Evolutionary conservation across 345 rosid genomes (phyloP), one percentile per base, ranked within the genome.

Genomic region (Corchorus capsularis): DNA sequence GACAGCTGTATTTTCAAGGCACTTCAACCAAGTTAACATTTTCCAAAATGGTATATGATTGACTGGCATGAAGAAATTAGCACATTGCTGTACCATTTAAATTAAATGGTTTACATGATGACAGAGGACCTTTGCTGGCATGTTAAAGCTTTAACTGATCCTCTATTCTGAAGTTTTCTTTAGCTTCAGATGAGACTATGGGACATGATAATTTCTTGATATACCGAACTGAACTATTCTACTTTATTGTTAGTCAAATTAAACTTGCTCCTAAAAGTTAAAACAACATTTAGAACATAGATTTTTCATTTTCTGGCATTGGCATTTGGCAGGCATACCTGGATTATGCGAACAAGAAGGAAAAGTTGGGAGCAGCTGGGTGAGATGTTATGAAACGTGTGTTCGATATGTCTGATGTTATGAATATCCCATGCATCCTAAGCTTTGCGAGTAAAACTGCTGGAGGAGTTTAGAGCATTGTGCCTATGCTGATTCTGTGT

Each of bases 251-350:
- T 69, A 4, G 70, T 61, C 37, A 8, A 43, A 47, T 41, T 13
- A 19, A 55, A 77, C 37, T 63, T 56, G 16, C 17, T 46, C 17
- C 22, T 37, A 17, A 45, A 27, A 27, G 27, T 27, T 27, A 27
- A 13, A 11, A 59, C 46, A 19, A 52, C 57, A 17, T 20, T 55
- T 53, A 49, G 10, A 50, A 17, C 35, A 19, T 73, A 34, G 74
- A 5, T 2, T 67, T 27, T 52, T 13, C 70, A 73, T 59, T 49
- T 47, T 27, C 60, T 68, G 35, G 56, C 64, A 61, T 75, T 77
- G 56, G 52, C 50, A 72, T 75, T 35, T 83, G 75, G 85, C 85
- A 93, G 98, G 93, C 80, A 15, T 93, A 93, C 78, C 80, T 95
- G 69, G 97, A 93, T 83, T 80, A 77, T 46, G 85, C 77, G 39